Evolutionary conservation across 306 rosid species (phyloP), one percentile per base, ranked within the genome.

Genomic region (Bauhinia variegata): DNA sequence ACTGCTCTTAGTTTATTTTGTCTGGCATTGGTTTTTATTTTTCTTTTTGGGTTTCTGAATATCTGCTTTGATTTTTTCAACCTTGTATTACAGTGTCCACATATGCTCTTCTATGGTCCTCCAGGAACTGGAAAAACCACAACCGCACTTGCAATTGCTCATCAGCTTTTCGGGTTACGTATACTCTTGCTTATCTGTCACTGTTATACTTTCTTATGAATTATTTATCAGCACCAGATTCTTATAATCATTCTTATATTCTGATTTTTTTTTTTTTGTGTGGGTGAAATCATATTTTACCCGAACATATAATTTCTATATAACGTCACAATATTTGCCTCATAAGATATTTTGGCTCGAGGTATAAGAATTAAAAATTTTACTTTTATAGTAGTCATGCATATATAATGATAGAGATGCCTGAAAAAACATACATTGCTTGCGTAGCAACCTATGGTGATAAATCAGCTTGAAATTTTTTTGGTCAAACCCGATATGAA

Each of bases 101-200:
- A 92, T 65, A 92, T 92, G 98, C 96, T 92, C 30, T 92, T 92
- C 75, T 92, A 92, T 14, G 96, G 98, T 14, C 98, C 96, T 2
- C 98, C 91, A 0, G 98, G 98, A 15, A 92, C 96, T 4, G 98
- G 96, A 19, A 92, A 92, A 75, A 89, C 98, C 72, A 92, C 98
- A 15, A 92, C 96, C 49, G 96, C 96, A 16, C 96, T 92, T 38
- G 96, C 98, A 28, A 86, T 92, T 4, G 84, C 96, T 11, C 98
- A 81, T 74, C 93, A 92, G 78, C 91, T 92, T 47, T 92, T 70
- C 19, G 98, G 96, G 96, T 23, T 23, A 23, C 28, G 28, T 92
- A 34, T 30, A 59, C 51, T 46, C 12, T 41, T 23, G 28, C 28
- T 23, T 23, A 2, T 23, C 5, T 36, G 9, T 2, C 41, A 36